Percentiles rank a stretch among this genome's conserved stretches.
Conservation (phyloP, 257 asterid species). For the Lithospermum erythrorhizon region DNA sequence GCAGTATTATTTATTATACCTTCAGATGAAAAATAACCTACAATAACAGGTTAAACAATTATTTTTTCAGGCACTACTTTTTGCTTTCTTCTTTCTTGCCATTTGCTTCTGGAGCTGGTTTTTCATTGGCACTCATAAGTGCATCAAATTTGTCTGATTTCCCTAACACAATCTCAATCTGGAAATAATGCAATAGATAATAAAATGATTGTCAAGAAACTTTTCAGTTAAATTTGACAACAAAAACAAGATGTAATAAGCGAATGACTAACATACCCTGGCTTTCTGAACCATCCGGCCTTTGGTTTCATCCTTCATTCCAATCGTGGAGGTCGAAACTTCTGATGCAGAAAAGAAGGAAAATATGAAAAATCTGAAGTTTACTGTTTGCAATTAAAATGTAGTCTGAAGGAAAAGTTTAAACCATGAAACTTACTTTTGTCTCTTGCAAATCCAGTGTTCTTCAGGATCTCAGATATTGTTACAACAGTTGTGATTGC, state of each 20-base stretch:
- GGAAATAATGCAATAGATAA: not conserved
- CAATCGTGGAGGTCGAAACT: conserved; percentile 56
- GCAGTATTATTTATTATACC: not conserved
- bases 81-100: conserved; percentile 1
- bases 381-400: not conserved
- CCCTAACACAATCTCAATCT: conserved; percentile 63
- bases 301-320: conserved; percentile 56
- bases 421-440: conserved; percentile 33
- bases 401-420: not conserved
- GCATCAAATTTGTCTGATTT: conserved; percentile 57
- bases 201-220: not conserved
- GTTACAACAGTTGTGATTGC: conserved; percentile 76
- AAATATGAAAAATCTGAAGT: too few species aligned
- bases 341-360: conserved; percentile 17
- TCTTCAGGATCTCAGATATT: conserved; percentile 61
- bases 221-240: not conserved
- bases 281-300: conserved; percentile 67
- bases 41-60: not conserved
- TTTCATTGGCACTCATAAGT: conserved; percentile 25
- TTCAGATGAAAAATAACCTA: not conserved
- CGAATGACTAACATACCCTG: conserved; percentile 29
- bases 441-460: conserved; percentile 61
- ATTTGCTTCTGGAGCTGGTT: not conserved
- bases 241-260: not conserved
- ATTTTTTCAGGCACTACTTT: not conserved